phyloP scores from a whole-genome alignment of 257 asterid genomes.

The Osmanthus fragrans region DNA sequence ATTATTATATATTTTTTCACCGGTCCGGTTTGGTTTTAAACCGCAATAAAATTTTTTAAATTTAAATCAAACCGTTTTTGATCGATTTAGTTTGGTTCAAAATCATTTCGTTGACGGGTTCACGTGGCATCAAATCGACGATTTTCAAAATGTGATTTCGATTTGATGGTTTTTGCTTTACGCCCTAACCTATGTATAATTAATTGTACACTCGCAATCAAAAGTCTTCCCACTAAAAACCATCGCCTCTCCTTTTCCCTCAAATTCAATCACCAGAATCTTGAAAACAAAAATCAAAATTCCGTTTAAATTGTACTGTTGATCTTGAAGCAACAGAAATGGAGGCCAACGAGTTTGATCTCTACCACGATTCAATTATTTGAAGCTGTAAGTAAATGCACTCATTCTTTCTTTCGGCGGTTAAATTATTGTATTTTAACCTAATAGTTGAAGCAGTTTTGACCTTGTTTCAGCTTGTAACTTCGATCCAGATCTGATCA shows the following conservation, averaged over 20 bases:
- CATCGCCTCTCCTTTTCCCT: conserved; percentile 16
- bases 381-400: conserved; percentile 34
- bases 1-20: no score
- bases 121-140: no score
- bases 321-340: conserved; percentile 25
- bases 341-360: conserved; percentile 66
- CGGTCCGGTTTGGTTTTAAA: no score
- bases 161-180: no score
- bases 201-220: conserved; percentile 13
- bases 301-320: neutral
- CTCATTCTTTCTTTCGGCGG: conserved; percentile 1
- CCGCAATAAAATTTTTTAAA: no score
- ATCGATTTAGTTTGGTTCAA: no score
- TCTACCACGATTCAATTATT: conserved; percentile 55
- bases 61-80: no score
- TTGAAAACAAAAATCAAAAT: conserved; percentile 15
- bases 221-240: conserved; percentile 60
- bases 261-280: conserved; percentile 19
- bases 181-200: no score
- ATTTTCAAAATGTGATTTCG: no score
- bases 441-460: conserved; percentile 1
- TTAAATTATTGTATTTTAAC: neutral
- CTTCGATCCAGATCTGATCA: conserved; percentile 11
- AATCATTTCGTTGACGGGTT: no score
- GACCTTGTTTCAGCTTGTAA: conserved; percentile 21